Percentiles rank a stretch among this genome's conserved stretches.
Conservation (phyloP, 768 basidiomycete species). For the Boletus pseudo-olivaceus region DNA sequence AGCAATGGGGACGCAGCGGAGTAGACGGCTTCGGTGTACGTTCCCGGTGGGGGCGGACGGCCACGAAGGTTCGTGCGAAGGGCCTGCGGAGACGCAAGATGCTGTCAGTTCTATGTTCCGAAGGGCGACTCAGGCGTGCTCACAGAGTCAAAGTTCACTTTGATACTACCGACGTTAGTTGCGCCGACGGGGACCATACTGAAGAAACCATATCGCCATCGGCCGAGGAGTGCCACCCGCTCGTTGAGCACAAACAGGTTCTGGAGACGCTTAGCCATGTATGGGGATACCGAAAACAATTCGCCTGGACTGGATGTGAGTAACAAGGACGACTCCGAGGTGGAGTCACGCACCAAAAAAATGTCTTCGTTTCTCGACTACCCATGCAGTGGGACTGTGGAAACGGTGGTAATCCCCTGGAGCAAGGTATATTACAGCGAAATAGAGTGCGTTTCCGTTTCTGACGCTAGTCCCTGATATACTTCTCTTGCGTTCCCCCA, state of each 20-base stretch:
- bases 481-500: constrained; percentile 32
- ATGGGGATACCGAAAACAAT: constrained; percentile 94
- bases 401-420: constrained; percentile 99
- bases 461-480: constrained; percentile 50
- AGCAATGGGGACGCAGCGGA: constrained; percentile 77
- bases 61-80: constrained; percentile 88
- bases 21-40: constrained; percentile 92
- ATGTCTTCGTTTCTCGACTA: constrained; percentile 92
- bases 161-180: constrained; percentile 96
- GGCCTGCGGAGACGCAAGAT: constrained; percentile 40
- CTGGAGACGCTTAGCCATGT: constrained; percentile 86
- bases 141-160: constrained; percentile 91
- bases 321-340: neutral
- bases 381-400: constrained; percentile 95
- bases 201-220: constrained; percentile 96
- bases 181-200: constrained; percentile 97
- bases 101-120: neutral
- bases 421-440: constrained; percentile 94
- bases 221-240: constrained; percentile 89
- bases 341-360: constrained; percentile 68
- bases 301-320: constrained; percentile 52
- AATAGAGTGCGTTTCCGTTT: constrained; percentile 83
- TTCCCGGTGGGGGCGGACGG: constrained; percentile 69
- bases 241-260: constrained; percentile 98
- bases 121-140: constrained; percentile 2